phyloP scores from a whole-genome alignment of 108 stramenopile species.

The Cyclostephanos tholiformis region DNA sequence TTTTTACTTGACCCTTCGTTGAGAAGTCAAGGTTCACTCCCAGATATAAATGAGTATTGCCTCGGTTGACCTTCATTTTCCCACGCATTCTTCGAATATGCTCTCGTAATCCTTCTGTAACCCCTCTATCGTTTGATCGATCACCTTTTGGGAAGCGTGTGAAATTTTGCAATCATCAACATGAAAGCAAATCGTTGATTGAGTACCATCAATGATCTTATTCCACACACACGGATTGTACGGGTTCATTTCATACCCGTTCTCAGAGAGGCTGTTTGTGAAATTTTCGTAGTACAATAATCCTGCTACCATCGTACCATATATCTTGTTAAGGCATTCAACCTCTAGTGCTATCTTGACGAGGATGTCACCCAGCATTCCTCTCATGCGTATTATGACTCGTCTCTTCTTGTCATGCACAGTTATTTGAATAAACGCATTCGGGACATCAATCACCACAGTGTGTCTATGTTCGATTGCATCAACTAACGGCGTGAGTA shows the following conservation, averaged over 20 bases:
- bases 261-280: background rate
- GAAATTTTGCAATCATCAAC: no score
- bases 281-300: background rate
- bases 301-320: no score
- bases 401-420: slow-evolving; percentile 10
- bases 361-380: slow-evolving; percentile 14
- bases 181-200: background rate
- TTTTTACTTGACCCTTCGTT: background rate
- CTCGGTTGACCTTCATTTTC: slow-evolving; percentile 26
- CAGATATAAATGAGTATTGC: slow-evolving; percentile 49
- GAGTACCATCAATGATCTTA: background rate
- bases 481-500: background rate
- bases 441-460: slow-evolving; percentile 28
- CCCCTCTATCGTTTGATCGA: background rate
- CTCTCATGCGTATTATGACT: slow-evolving; percentile 10
- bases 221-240: background rate
- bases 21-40: slow-evolving; percentile 47
- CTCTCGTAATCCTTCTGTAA: background rate
- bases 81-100: no score
- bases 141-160: background rate
- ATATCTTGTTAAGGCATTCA: background rate
- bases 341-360: slow-evolving; percentile 10
- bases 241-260: background rate
- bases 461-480: slow-evolving; percentile 41
- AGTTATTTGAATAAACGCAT: slow-evolving; percentile 31